Evolutionary conservation across 2,329 filamentous ascomycete species (phyloP).

Genomic region (Chrysoporthe puriensis): DNA sequence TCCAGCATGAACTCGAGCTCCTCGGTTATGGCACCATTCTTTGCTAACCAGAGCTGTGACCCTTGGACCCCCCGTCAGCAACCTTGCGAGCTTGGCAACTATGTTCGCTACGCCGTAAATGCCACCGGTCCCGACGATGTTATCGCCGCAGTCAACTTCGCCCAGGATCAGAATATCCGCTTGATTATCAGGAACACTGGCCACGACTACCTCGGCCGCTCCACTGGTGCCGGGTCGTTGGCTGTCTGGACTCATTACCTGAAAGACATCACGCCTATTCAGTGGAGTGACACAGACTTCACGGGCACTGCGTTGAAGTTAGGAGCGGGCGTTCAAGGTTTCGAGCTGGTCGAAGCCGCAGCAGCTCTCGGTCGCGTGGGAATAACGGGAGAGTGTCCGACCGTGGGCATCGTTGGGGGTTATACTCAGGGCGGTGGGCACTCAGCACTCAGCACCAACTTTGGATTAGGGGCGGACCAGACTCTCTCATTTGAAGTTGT

Average conservation of each 20-base stretch:
- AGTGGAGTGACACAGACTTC: slow-evolving; percentile 36
- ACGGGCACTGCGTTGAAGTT: slow-evolving; percentile 56
- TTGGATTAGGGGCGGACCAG: slow-evolving; percentile 54
- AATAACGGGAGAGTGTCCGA: slow-evolving; percentile 35
- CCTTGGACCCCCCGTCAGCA: slow-evolving; percentile 32
- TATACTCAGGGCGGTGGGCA: slow-evolving; percentile 58
- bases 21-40: slow-evolving; percentile 38
- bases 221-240: slow-evolving; percentile 35
- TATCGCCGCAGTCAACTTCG: slow-evolving; percentile 37
- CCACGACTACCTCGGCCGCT: slow-evolving; percentile 41
- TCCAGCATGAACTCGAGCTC: slow-evolving; percentile 35
- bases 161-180: slow-evolving; percentile 43
- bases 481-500: slow-evolving; percentile 54
- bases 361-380: slow-evolving; percentile 45
- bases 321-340: slow-evolving; percentile 57
- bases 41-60: slow-evolving; percentile 31
- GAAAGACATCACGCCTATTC: slow-evolving; percentile 38
- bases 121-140: slow-evolving; percentile 31
- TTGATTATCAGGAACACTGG: slow-evolving; percentile 49
- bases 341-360: slow-evolving; percentile 55
- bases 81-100: slow-evolving; percentile 41
- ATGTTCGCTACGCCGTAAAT: slow-evolving; percentile 35
- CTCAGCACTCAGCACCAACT: slow-evolving; percentile 53
- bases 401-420: slow-evolving; percentile 54
- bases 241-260: slow-evolving; percentile 54